Conservation (phyloP, 169 alveolate genomes). For the Plasmodium relictum region DNA sequence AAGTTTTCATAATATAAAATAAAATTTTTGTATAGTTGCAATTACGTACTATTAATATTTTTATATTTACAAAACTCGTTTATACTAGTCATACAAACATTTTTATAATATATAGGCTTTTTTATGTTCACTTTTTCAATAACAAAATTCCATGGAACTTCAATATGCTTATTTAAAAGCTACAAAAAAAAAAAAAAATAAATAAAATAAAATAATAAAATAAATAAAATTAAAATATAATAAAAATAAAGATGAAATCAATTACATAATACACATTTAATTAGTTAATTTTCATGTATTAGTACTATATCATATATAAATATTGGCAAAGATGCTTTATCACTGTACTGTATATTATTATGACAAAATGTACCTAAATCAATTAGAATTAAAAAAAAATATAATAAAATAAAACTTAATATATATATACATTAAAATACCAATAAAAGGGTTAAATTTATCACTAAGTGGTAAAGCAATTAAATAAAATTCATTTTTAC, state of each 20-base stretch:
- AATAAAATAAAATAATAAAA: neutral
- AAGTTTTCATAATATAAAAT: neutral
- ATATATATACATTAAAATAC: constrained; percentile 4
- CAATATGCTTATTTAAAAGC: constrained; percentile 60
- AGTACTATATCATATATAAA: constrained; percentile 70
- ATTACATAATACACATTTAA: neutral
- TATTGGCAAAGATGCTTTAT: constrained; percentile 61
- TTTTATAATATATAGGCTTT: constrained; percentile 6
- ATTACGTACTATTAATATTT: constrained; percentile 37
- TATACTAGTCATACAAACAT: constrained; percentile 32
- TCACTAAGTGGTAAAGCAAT: constrained; percentile 61
- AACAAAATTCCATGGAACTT: constrained; percentile 73
- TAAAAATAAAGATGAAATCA: neutral
- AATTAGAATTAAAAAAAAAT: constrained; percentile 3
- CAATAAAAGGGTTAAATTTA: constrained; percentile 63
- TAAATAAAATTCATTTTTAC: constrained; percentile 61
- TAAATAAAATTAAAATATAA: neutral
- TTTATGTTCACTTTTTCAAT: constrained; percentile 65
- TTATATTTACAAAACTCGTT: neutral
- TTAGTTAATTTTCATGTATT: neutral
- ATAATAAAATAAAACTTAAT: neutral
- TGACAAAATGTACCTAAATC: constrained; percentile 59
- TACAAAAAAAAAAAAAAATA: neutral
- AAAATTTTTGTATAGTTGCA: neutral
- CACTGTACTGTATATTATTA: constrained; percentile 62